Base-by-base conservation (phyloP, 177 flowering plant genomes). In the Vitis hybrid region DNA sequence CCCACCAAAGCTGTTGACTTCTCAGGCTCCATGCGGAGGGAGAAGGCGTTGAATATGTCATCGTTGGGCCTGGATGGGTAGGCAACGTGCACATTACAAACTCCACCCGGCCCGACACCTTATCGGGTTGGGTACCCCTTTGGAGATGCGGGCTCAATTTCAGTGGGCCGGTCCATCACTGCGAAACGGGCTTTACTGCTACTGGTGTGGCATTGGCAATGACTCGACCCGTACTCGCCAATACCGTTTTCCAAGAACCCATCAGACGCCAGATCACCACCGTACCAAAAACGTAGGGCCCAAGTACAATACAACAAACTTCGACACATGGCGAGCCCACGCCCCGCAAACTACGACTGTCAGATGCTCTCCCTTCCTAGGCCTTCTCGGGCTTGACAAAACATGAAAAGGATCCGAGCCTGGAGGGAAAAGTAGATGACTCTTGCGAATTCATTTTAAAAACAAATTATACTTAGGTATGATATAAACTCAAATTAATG, bases 211-310 rank as follows among this genome's bases (percentile, higher is more conserved):
- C 71, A 68, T 68, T 64, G 11, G 71, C 71, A 48, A 69, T 69
- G 45, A 60, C 65, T 2, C 71, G 64, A 31, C 65, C 71, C n/a
- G 71, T 59, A 31, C 71, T 68, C 51, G 57, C 71, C 26, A 69
- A 60, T 11, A 60, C 60, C 71, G 50, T 26, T 26, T 26, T 26
- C 45, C 55, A 69, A 69, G 19, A 65, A 39, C 3, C 71, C 71
- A 8, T 69, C 51, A 22, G 64, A 11, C 19, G 57, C 51, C 3
- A 69, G 64, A 29, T 19, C 49, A 15, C 64, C 71, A 48, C 71
- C 71, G 49, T 68, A 68, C 71, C 71, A 68, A 59, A 68, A 69
- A n/a, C 60, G 56, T 15, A 59, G 7, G 56, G 71, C 71, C 71
- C 71, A 69, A 10, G 65, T 50, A 39, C 71, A 69, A 8, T 18